Base-by-base conservation (phyloP, 2,329 filamentous ascomycete species). In the Dactylellina sp. region DNA sequence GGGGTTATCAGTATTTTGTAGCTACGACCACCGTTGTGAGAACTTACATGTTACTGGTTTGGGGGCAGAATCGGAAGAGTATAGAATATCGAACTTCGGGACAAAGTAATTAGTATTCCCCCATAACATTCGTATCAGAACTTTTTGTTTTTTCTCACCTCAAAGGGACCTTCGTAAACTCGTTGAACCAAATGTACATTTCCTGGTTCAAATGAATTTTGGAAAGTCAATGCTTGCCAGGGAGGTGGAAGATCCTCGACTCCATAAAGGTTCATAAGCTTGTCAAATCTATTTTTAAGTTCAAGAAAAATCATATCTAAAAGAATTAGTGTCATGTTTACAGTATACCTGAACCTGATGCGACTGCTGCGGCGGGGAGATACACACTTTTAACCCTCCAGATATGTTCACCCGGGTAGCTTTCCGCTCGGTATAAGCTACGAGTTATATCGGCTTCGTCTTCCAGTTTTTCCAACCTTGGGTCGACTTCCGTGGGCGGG, bases 161-260 rank as follows among this genome's bases (percentile, higher is more conserved):
- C 92, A 79, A 98, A 99, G 0, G 89, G 81, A 1, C 95, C 94
- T 78, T 93, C 87, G 78, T 97, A 98, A 1, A 93, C 88, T 82
- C 97, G 97, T 81, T 99, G 92, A 14, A 98, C 85, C 42, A 97
- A 83, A 76, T 99, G 94, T 12, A 92, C 83, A 79, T 98, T 98
- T 28, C 93, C 94, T 11, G 82, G 78, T 3, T 86, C 88, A 1
- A 91, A 89, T 32, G 83, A 81, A 80, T 96, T 90, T 47, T 84
- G 82, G 61, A 98, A 85, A 5, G 91, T 91, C 81, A 96, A 97
- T 0, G 93, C 85, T 80, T 95, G 91, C 83, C 90, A 92, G 1
- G 94, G 90, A 7, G 93, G 93, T 6, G 93, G 90, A 50, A 91
- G 86, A 74, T 89, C 86, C 2, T 91, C 86, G 50, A 86, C 81